Conservation (phyloP, 495 filamentous ascomycete genomes). For the Glutinoglossum americanum region DNA sequence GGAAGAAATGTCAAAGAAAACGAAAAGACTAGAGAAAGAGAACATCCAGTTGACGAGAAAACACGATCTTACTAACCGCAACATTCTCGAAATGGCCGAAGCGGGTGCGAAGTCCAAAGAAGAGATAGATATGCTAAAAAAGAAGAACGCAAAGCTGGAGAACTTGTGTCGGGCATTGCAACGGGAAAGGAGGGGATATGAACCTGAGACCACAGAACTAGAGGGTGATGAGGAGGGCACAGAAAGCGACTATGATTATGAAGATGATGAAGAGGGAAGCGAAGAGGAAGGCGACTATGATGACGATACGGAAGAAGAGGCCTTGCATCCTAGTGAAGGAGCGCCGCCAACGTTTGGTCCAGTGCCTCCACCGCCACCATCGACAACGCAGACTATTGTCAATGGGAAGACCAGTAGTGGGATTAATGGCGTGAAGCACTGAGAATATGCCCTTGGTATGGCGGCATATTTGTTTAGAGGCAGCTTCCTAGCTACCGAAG, state of each 20-base stretch:
- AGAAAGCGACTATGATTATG: slow-evolving; percentile 44
- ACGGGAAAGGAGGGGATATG: slow-evolving; percentile 56
- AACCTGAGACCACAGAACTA: slow-evolving; percentile 29
- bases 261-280: slow-evolving; percentile 49
- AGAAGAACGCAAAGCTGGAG: slow-evolving; percentile 82
- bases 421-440: slow-evolving; percentile 1
- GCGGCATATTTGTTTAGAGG: not conserved
- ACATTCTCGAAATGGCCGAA: slow-evolving; percentile 96
- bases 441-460: not conserved
- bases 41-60: slow-evolving; percentile 81
- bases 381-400: slow-evolving; percentile 8
- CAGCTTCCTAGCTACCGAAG: not conserved
- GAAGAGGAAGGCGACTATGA: slow-evolving; percentile 35
- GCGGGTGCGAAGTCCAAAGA: slow-evolving; percentile 66
- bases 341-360: slow-evolving; percentile 17
- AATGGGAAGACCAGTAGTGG: slow-evolving; percentile 13
- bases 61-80: slow-evolving; percentile 79
- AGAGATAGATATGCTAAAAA: slow-evolving; percentile 59
- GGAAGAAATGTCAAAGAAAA: slow-evolving; percentile 99
- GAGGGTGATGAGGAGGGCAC: slow-evolving; percentile 47
- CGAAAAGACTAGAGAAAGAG: slow-evolving; percentile 90
- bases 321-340: slow-evolving; percentile 7
- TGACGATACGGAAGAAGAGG: slow-evolving; percentile 39
- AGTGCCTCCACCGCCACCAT: slow-evolving; percentile 20
- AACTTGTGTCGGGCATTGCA: slow-evolving; percentile 88